A percentile compares a stretch with the other conserved stretches of the same genome.
Evolutionary conservation across 306 rosid genomes (phyloP).

Genomic region (Trichosanthes cucumerina): DNA sequence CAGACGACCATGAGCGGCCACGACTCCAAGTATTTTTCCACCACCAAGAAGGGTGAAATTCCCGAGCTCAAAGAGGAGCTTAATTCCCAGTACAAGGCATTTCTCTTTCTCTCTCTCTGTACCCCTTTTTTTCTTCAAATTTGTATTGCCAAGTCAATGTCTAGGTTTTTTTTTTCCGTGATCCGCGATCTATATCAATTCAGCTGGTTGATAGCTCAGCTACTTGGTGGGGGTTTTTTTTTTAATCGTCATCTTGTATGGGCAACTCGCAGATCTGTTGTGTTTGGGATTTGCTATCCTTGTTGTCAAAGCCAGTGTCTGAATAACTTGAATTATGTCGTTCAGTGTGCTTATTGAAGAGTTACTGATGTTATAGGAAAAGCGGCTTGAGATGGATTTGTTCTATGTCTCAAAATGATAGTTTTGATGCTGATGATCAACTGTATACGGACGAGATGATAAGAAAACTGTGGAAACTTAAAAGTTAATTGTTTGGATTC

Average conservation of each 20-base stretch:
- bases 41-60: slow-evolving; percentile 98
- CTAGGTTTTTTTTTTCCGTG: background rate
- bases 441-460: background rate
- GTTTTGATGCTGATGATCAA: background rate
- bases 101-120: slow-evolving; percentile 13
- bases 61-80: slow-evolving; percentile 99
- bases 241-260: background rate
- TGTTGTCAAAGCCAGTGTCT: background rate
- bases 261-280: slow-evolving; percentile 21
- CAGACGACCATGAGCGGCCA: slow-evolving; percentile 69
- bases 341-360: background rate
- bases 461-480: background rate
- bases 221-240: background rate
- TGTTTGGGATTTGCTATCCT: background rate
- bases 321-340: background rate
- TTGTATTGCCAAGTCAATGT: background rate
- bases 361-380: background rate
- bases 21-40: slow-evolving; percentile 98
- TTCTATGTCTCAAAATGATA: background rate
- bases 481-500: background rate
- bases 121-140: background rate
- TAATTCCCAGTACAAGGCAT: slow-evolving; percentile 97
- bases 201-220: background rate
- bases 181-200: slow-evolving; percentile 21
- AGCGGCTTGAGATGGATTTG: background rate